A percentile compares a stretch with the other conserved stretches of the same genome.
Evolutionary conservation across 148 eudicot genomes (phyloP).

Genomic region (Amaranthus palmeri): DNA sequence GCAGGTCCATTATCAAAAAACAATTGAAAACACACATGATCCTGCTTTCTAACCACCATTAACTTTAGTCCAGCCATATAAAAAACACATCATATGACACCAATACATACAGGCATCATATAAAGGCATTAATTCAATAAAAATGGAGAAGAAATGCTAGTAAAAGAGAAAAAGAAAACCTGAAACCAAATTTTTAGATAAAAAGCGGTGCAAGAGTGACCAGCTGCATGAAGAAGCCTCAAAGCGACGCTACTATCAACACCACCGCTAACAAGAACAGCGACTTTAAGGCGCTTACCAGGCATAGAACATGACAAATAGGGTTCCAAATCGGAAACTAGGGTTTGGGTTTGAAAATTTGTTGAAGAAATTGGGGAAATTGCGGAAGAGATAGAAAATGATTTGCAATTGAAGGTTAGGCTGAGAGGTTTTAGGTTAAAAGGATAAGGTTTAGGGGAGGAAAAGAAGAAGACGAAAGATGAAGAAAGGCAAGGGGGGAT

Average conservation of each 20-base stretch:
- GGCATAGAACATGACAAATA: conserved; percentile 68
- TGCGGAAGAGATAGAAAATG: conserved; percentile 22
- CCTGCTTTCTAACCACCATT: too few relatives aligned
- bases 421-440: conserved; percentile 9
- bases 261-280: conserved; percentile 88
- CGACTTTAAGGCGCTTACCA: conserved; percentile 45
- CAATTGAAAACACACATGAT: too few relatives aligned
- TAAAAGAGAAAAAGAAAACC: conserved; percentile 22
- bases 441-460: conserved; percentile 15
- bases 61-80: too few relatives aligned
- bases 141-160: background rate
- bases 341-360: conserved; percentile 21
- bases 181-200: conserved; percentile 98
- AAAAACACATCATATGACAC: too few relatives aligned
- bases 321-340: conserved; percentile 34
- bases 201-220: conserved; percentile 90
- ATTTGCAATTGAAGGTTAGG: conserved; percentile 7
- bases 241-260: conserved; percentile 96
- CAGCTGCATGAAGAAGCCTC: conserved; percentile 89
- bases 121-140: too few relatives aligned
- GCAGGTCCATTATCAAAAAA: too few relatives aligned
- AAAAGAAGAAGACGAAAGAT: conserved; percentile 28
- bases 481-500: conserved; percentile 21
- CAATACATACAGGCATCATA: background rate
- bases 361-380: background rate